Base-by-base conservation (phyloP, 805 yeast species). In the Metschnikowia orientalis region DNA sequence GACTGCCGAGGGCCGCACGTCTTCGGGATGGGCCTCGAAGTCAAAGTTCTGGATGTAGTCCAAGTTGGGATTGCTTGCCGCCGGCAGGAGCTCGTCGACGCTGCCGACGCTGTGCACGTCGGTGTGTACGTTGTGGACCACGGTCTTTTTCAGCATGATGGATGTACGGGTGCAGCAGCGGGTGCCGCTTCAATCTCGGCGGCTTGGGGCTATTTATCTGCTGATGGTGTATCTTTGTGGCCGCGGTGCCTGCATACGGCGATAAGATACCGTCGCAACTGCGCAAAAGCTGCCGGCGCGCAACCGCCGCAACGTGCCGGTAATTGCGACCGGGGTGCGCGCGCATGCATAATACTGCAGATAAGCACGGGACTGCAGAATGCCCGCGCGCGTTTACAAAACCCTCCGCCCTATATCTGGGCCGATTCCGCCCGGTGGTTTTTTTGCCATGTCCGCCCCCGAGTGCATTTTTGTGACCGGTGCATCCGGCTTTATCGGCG, bases 11-110 rank as follows among this genome's bases (percentile, higher is more conserved):
- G 37, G 30, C 6, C 34, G 17, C 3, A 38, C 40, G 17, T 46
- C 48, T n/a, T 42, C 45, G 11, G 42, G 43, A 27, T 48, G 34
- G n/a, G 37, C 44, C 10, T 36, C 40, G 8, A 40, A 27, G 30
- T 48, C 49, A 31, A 48, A 44, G 16, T 40, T 29, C 21, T 41
- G 28, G 14, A 46, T 32, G 28, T 34, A 48, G 7, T 36, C 31
- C 30, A 40, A 40, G 26, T 45, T 45, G 10, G 34, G 34, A 39
- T 47, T 42, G 15, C 18, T 23, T 6, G 21, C 30, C 7, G 11
- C 13, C 13, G 19, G 15, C 13, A 26, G n/a, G 11, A 21, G 16
- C 9, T 26, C 35, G 5, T 26, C 28, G 6, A 13, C 13, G 30
- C 29, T 31, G 20, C 29, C 31, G 17, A 35, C 3, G 25, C 34